These are phyloP conservation scores for Scedosporium minutisporum DNA, from an alignment of 2,329 filamentous ascomycete species.

Conservation along the genomic window DNA sequence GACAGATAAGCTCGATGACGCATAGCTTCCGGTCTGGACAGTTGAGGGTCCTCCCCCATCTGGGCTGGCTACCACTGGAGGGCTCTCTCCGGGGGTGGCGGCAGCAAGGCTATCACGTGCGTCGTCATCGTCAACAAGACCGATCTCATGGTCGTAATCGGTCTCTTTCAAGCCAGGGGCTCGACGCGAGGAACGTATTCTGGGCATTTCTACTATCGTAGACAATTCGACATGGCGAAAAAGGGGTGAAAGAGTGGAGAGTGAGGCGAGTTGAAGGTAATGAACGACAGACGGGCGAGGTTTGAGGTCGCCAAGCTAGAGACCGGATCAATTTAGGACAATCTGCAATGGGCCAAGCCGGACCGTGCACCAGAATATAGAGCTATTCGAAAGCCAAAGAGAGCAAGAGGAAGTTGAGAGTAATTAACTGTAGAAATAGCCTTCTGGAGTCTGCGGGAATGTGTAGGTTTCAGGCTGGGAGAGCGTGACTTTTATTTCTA, in stretches of 20 bases:
- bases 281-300: background rate
- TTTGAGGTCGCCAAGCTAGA: background rate
- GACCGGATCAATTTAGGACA: background rate
- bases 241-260: background rate
- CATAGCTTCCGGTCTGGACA: background rate
- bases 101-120: conserved; percentile 2
- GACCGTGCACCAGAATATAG: too few species aligned
- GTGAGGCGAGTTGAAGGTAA: background rate
- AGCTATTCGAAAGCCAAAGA: too few species aligned
- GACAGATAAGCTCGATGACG: background rate
- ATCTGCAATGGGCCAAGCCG: background rate
- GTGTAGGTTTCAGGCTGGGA: too few species aligned
- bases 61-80: background rate
- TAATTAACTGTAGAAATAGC: too few species aligned
- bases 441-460: too few species aligned
- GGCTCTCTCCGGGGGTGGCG: background rate
- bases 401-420: too few species aligned
- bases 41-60: background rate
- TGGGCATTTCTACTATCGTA: conserved; percentile 7
- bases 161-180: conserved; percentile 43
- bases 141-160: conserved; percentile 64
- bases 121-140: conserved; percentile 49
- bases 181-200: conserved; percentile 38
- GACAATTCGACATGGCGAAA: background rate
- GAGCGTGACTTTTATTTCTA: too few species aligned